These are phyloP conservation scores for Ceratocystis cacaofunesta DNA, from an alignment of 2,329 filamentous ascomycete genomes.

Conservation along the genomic window DNA sequence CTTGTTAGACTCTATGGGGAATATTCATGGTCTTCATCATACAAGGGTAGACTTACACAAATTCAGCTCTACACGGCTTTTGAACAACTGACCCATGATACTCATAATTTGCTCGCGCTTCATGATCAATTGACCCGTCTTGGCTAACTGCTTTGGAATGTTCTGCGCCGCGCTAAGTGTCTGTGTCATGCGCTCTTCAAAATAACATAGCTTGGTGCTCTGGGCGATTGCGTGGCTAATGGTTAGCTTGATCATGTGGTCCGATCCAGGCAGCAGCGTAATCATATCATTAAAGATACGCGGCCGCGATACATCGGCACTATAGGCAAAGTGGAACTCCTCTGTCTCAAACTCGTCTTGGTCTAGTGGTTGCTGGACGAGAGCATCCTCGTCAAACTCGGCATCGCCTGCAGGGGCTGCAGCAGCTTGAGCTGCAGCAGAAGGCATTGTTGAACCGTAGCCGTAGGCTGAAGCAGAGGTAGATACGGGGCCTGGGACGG, in stretches of 20 bases:
- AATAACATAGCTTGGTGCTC: slow-evolving; percentile 89
- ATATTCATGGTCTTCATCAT: background rate
- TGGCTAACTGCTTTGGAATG: slow-evolving; percentile 73
- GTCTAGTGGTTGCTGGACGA: slow-evolving; percentile 65
- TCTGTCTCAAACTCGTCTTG: slow-evolving; percentile 94
- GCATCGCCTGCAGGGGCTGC: slow-evolving; percentile 1
- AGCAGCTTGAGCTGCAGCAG: background rate
- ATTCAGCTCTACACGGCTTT: slow-evolving; percentile 91
- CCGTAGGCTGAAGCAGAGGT: background rate
- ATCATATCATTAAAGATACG: slow-evolving; percentile 99
- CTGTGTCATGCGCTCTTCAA: slow-evolving; percentile 87
- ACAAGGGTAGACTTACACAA: slow-evolving; percentile 52
- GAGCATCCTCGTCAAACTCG: slow-evolving; percentile 20
- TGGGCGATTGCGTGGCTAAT: slow-evolving; percentile 97
- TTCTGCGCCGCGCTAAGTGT: slow-evolving; percentile 90
- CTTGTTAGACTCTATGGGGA: background rate
- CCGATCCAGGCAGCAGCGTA: slow-evolving; percentile 70
- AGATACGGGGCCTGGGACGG: background rate
- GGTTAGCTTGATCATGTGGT: slow-evolving; percentile 97
- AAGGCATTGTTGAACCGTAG: background rate
- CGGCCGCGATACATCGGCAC: slow-evolving; percentile 66
- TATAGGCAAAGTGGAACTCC: slow-evolving; percentile 98
- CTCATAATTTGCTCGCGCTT: slow-evolving; percentile 80
- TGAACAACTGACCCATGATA: slow-evolving; percentile 80
- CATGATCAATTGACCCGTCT: slow-evolving; percentile 86